Percentiles rank a stretch among this genome's conserved stretches.
phyloP scores from a whole-genome alignment of 495 filamentous ascomycete genomes.

The Aspergillus incahuasiensis region DNA sequence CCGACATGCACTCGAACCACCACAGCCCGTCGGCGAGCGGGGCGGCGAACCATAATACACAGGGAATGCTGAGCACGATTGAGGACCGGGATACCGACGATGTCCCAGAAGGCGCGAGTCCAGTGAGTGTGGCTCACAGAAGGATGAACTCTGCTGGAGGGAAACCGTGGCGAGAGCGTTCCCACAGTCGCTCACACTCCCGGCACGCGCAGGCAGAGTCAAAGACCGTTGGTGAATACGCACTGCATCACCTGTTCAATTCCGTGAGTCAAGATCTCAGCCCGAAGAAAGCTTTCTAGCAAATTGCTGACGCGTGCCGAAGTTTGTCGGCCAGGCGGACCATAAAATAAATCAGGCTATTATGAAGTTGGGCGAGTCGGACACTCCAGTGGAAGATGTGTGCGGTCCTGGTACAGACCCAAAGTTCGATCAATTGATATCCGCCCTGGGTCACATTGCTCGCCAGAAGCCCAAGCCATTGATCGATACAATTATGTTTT shows the following conservation, averaged over 20 bases:
- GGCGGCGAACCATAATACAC: constrained; percentile 20
- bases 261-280: constrained; percentile 51
- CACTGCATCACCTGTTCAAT: constrained; percentile 92
- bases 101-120: constrained; percentile 17
- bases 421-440: constrained; percentile 92
- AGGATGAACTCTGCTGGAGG: constrained; percentile 52
- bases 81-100: constrained; percentile 36
- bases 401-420: constrained; percentile 86
- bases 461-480: constrained; percentile 90
- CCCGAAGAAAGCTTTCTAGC: no score
- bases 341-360: constrained; percentile 87
- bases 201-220: constrained; percentile 68
- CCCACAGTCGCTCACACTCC: constrained; percentile 79
- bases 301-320: constrained; percentile 12
- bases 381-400: constrained; percentile 77
- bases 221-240: constrained; percentile 94
- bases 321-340: constrained; percentile 77
- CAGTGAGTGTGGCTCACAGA: constrained; percentile 28
- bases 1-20: constrained; percentile 27
- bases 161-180: constrained; percentile 62
- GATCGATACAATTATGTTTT: constrained; percentile 95
- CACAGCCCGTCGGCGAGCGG: constrained; percentile 22
- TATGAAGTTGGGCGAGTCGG: constrained; percentile 64
- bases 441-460: constrained; percentile 87
- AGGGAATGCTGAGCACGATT: constrained; percentile 36